A percentile compares a stretch with the other conserved stretches of the same genome.
These are phyloP conservation scores for Fusarium brevicatenulatum DNA, from an alignment of 2,329 filamentous ascomycete genomes.

Conservation along the genomic window DNA sequence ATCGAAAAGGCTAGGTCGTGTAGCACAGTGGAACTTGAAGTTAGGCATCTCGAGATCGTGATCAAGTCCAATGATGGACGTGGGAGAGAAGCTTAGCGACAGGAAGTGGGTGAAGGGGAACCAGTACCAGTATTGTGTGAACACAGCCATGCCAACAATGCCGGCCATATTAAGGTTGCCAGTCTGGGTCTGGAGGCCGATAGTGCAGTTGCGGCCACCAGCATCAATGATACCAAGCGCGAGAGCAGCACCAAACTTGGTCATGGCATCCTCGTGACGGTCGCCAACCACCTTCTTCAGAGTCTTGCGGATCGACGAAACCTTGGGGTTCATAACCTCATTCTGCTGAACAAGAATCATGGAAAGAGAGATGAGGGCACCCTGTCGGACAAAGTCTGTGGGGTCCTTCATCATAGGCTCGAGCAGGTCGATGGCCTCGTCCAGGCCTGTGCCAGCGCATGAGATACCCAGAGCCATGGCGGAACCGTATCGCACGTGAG, in stretches of 20 bases:
- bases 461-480: conserved; percentile 99
- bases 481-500: conserved; percentile 95
- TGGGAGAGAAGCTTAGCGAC: conserved; percentile 95
- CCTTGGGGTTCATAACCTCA: conserved; percentile 98
- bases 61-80: conserved; percentile 93
- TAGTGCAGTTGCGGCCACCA: conserved; percentile 97
- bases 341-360: conserved; percentile 99
- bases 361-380: conserved; percentile 89
- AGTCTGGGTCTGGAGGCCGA: conserved; percentile 95
- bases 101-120: conserved; percentile 99
- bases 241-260: conserved; percentile 95
- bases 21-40: conserved; percentile 96
- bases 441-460: conserved; percentile 93
- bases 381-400: conserved; percentile 97
- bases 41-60: conserved; percentile 91
- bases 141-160: conserved; percentile 97
- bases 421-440: conserved; percentile 94
- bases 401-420: conserved; percentile 99
- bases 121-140: conserved; percentile 99
- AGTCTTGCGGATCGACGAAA: conserved; percentile 88
- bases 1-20: conserved; percentile 93
- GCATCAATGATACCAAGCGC: conserved; percentile 98
- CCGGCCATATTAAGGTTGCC: conserved; percentile 99
- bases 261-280: conserved; percentile 98
- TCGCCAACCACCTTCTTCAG: conserved; percentile 94